Base-by-base conservation (phyloP, 2,329 filamentous ascomycete genomes). In the Coniochaeta sp. region DNA sequence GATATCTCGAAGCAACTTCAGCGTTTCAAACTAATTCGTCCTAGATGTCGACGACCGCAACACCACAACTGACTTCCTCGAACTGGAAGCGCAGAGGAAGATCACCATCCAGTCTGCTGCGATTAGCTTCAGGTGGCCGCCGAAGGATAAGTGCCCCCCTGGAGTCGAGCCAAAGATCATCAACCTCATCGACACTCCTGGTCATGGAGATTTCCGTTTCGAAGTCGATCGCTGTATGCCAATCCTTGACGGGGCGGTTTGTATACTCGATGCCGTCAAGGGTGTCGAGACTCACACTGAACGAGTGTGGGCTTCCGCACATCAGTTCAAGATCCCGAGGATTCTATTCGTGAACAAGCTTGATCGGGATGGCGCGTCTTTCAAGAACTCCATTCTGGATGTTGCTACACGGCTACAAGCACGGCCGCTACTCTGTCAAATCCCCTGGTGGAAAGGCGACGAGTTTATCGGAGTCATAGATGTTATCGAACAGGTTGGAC, bases 61-160 rank as follows among this genome's bases (percentile, higher is more conserved):
- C 64, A 98, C 95, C 4, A 92, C 97, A 8, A 99, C 95, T 2
- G 95, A 99, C 75, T 99, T 98, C 67, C 83, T 99, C 7, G 93
- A 95, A 7, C 88, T 96, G 64, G 95, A 99, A 73, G 84, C 93
- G 69, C 88, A 92, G 66, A 83, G 95, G 65, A 95, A 95, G 33
- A 98, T 99, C 71, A 99, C 95, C 4, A 98, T 99, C 63, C 95
- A 98, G 72, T 98, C 93, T 2, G 95, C 95, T 12, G 93, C 95
- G 55, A 96, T 98, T 65, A 96, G 92, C 1, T 96, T 98, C 72
- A 82, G 89, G 64, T 99, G 95, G 95, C 95, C 95, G 6, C 71
- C 77, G 14, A 67, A 67, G 43, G 71, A 77, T 36, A 68, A 77
- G 60, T 73, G 73, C 28, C 70, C 68, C n/a, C 75, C 71, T 0